Base-by-base conservation (phyloP, 371 early-diverging fungal genomes). In the Circinella minor region DNA sequence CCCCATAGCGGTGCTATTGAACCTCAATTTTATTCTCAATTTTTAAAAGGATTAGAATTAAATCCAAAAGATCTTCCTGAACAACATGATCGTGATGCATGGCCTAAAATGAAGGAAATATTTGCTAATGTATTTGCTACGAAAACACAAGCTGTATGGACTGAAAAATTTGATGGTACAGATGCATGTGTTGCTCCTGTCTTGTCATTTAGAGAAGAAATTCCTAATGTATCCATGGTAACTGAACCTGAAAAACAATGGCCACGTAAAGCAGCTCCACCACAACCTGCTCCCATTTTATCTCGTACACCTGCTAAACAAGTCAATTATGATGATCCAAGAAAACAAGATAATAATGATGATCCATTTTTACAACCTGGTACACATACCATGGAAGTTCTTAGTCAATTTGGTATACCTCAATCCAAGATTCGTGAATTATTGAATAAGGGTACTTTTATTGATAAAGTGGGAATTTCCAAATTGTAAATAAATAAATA, bases 121-220 rank as follows among this genome's bases (percentile, higher is more conserved):
- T 89, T 93, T 68, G 77, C 76, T 18, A 68, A 73, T 4, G 71
- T 84, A 20, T 91, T 93, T 74, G 68, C 69, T 3, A 59, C 77
- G 36, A 90, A 88, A 72, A 90, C 91, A 0, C 90, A 87, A 55
- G 80, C 78, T 0, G 91, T 92, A 73, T 93, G 93, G 93, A 77
- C 77, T 3, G 64, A 69, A n/a, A 81, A 92, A 9, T 92, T 91
- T 79, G 82, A 86, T 47, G 79, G 82, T 7, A 86, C 86, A 4
- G 93, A 93, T 75, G 91, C 93, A 1, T 93, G 93, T 73, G 88
- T 87, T 4, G 88, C 91, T 3, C 92, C 93, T n/a, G 86, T 93
- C 7, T 73, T 92, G 47, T 82, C 82, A 1, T 76, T 76, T 38
- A 80, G 82, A 37, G 84, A 90, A 36, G 80, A 77, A 11, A 76